Evolutionary conservation across 140 eudicot species (phyloP).

Genomic region (Anethum foeniculum): DNA sequence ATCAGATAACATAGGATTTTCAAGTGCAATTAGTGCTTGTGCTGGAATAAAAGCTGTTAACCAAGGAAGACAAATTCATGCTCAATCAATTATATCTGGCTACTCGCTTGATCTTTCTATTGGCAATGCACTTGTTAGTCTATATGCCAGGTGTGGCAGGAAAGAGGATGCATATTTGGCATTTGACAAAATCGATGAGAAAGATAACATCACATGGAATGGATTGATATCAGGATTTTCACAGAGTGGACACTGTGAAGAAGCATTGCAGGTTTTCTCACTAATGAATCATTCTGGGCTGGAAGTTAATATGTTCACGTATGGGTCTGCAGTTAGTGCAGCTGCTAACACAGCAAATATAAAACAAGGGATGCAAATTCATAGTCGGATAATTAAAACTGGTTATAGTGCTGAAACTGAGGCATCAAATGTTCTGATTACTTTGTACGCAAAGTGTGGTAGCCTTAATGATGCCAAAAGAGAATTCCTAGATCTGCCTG

Average conservation of each 20-base stretch:
- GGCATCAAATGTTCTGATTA: slow-evolving; percentile 73
- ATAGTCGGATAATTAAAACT: slow-evolving; percentile 56
- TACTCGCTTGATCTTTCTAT: slow-evolving; percentile 73
- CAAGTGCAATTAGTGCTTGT: slow-evolving; percentile 91
- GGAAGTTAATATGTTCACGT: slow-evolving; percentile 69
- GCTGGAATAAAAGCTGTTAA: slow-evolving; percentile 74
- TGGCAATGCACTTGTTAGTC: slow-evolving; percentile 70
- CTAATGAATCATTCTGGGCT: slow-evolving; percentile 55
- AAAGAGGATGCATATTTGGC: slow-evolving; percentile 56
- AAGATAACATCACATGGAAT: slow-evolving; percentile 88
- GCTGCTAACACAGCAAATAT: slow-evolving; percentile 71
- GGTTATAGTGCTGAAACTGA: slow-evolving; percentile 72
- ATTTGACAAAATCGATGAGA: slow-evolving; percentile 48
- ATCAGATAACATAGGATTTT: slow-evolving; percentile 77
- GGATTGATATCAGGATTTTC: slow-evolving; percentile 86
- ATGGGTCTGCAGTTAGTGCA: slow-evolving; percentile 85
- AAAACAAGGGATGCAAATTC: slow-evolving; percentile 81
- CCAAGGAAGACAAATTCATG: slow-evolving; percentile 86
- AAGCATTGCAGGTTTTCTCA: slow-evolving; percentile 61
- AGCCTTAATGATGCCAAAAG: slow-evolving; percentile 60
- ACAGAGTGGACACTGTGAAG: slow-evolving; percentile 74
- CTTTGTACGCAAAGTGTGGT: slow-evolving; percentile 89
- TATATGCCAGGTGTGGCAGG: slow-evolving; percentile 90
- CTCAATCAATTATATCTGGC: slow-evolving; percentile 59
- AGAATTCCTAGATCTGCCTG: slow-evolving; percentile 53